phyloP scores from a whole-genome alignment of 2,329 filamentous ascomycete species.

The Fusarium albidum region DNA sequence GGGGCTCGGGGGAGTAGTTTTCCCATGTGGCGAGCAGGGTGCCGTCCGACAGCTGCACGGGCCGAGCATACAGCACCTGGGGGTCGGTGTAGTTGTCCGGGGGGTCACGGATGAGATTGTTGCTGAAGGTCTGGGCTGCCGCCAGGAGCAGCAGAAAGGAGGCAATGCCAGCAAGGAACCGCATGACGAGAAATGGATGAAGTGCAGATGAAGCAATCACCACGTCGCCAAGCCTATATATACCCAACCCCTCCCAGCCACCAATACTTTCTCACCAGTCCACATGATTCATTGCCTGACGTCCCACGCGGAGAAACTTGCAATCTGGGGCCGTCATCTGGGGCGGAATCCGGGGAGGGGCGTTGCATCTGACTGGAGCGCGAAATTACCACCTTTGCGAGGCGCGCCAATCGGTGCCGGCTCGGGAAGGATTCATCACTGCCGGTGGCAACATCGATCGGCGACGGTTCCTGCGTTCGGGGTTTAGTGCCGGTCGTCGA shows the following conservation, averaged over 20 bases:
- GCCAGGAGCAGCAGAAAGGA: constrained; percentile 26
- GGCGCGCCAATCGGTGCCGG: constrained; percentile 26
- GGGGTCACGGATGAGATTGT: constrained; percentile 51
- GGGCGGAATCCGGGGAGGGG: too few relatives aligned
- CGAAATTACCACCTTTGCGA: constrained; percentile 5
- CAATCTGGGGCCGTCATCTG: constrained; percentile 7
- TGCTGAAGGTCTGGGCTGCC: constrained; percentile 32
- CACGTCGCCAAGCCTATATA: too few relatives aligned
- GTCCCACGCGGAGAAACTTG: constrained; percentile 26
- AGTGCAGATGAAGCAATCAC: neutral
- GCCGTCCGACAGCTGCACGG: constrained; percentile 54
- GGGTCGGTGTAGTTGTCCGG: constrained; percentile 51
- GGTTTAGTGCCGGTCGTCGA: constrained; percentile 12
- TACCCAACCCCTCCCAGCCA: constrained; percentile 8
- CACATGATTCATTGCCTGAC: neutral
- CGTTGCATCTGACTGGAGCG: constrained; percentile 37
- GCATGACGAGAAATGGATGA: constrained; percentile 18
- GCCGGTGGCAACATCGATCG: constrained; percentile 2
- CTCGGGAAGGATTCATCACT: neutral
- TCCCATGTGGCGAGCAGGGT: constrained; percentile 63
- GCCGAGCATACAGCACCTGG: constrained; percentile 54
- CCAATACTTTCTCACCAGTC: neutral
- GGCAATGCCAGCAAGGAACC: constrained; percentile 18
- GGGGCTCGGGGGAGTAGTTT: constrained; percentile 65
- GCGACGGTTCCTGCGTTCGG: constrained; percentile 7